A percentile compares a stretch with the other conserved stretches of the same genome.
phyloP scores from a whole-genome alignment of 208 protist genomes.

The Trypanosoma platydactyli region DNA sequence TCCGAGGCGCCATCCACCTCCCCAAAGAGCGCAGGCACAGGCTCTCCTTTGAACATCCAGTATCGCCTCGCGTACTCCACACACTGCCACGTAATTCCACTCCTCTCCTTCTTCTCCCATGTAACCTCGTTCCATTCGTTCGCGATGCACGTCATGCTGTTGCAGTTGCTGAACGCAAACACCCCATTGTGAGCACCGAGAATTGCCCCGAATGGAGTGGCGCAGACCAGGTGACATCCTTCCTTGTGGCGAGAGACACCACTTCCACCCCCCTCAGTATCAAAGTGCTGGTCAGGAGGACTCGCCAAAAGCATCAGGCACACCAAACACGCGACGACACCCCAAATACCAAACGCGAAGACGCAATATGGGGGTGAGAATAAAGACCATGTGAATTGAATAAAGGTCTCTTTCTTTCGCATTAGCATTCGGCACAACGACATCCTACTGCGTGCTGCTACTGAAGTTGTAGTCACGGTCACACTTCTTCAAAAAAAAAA shows the following conservation, averaged over 20 bases:
- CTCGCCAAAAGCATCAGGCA: neutral
- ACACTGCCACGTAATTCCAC: slow-evolving; percentile 84
- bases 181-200: slow-evolving; percentile 50
- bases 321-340: neutral
- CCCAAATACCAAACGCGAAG: slow-evolving; percentile 1
- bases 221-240: neutral
- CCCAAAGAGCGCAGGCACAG: slow-evolving; percentile 54
- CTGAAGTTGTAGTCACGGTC: no score
- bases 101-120: neutral
- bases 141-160: slow-evolving; percentile 39
- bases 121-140: slow-evolving; percentile 24
- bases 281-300: neutral
- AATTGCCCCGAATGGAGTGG: slow-evolving; percentile 36
- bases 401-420: neutral
- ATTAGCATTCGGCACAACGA: neutral
- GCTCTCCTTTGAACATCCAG: slow-evolving; percentile 71
- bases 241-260: neutral
- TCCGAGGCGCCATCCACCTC: slow-evolving; percentile 63
- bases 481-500: no score
- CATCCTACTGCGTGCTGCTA: no score
- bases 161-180: slow-evolving; percentile 73
- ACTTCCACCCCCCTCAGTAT: no score
- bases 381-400: neutral
- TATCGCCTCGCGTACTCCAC: slow-evolving; percentile 88
- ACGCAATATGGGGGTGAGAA: neutral